Evolutionary conservation across 75 land plant species (phyloP), one percentile per base, ranked within the genome.

Genomic region (Larix kaempferi): DNA sequence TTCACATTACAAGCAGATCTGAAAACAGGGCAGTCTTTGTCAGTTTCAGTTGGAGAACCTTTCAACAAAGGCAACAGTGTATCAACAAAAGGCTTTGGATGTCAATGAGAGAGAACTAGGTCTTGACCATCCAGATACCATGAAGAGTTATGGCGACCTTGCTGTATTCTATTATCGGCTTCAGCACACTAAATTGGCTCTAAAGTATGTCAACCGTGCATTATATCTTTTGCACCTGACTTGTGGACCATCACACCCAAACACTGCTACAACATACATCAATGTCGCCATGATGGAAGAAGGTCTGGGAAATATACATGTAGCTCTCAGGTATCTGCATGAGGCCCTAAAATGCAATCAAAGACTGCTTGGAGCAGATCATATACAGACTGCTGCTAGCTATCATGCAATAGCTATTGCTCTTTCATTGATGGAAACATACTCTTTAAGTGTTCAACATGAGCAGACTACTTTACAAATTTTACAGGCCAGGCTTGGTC

Each of bases 231-330:
- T 96, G 37, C 94, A 96, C 55, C 84, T 96, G 59, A 90, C 91
- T 17, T 96, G 99, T 83, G 99, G 99, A 22, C 85, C 93, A 12
- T 91, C 96, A 61, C 99, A 96, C 58, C 99, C 99, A 77, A 96
- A 96, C 81, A 91, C 99, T 29, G 96, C 99, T 78, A 96, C 99
- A 64, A 96, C 99, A 22, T 96, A 96, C 58, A 96, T 96, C 22
- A 96, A 96, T 84, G 94, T 96, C 37, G 96, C 99, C 23, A 96
- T 96, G 99, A 96, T 96, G 96, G 99, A 95, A 82, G 98, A 96
- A 78, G 99, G 96, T 54, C 84, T 96, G 78, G 96, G 96, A 59
- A 96, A 96, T 85, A 89, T 91, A 75, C 96, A 96, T 82, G 87
- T 96, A 77, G 96, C 99, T 56, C 91, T 96, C 21, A 84, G 99